phyloP scores from a whole-genome alignment of 345 rosid genomes.

The Dovyalis caffra region DNA sequence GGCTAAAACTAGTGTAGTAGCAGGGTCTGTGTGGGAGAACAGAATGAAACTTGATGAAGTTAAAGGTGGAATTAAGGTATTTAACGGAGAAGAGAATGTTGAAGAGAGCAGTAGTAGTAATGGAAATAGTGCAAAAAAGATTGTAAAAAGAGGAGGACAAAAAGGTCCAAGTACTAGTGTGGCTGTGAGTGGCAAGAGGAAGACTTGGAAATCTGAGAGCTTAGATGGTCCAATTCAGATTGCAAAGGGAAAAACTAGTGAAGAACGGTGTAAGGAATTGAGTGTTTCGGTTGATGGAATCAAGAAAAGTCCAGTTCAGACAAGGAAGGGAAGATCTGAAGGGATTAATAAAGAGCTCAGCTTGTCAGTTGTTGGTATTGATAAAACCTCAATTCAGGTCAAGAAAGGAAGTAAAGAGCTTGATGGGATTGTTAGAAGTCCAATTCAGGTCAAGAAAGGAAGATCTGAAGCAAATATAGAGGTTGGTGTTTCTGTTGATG shows the following conservation, averaged over 20 bases:
- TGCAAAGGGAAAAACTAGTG: conserved; percentile 29
- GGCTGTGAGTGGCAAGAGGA: conserved; percentile 49
- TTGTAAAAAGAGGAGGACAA: conserved; percentile 23
- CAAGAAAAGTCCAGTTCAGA: conserved; percentile 35
- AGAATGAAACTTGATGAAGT: conserved; percentile 70
- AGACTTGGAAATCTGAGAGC: conserved; percentile 61
- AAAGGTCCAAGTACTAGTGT: conserved; percentile 18
- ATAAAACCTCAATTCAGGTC: conserved; percentile 14
- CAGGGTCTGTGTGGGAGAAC: conserved; percentile 84
- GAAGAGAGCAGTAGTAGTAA: background rate
- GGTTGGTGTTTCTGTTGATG: conserved; percentile 26
- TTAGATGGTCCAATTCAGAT: conserved; percentile 45
- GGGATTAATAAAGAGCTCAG: conserved; percentile 21
- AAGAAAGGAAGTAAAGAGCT: conserved; percentile 27
- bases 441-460: conserved; percentile 39
- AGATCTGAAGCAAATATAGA: conserved; percentile 41
- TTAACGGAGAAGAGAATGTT: conserved; percentile 37
- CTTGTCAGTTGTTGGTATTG: conserved; percentile 20
- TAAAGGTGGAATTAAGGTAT: conserved; percentile 59
- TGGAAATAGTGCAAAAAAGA: conserved; percentile 14
- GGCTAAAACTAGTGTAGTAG: conserved; percentile 37
- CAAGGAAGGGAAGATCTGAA: conserved; percentile 30
- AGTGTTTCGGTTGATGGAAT: conserved; percentile 33
- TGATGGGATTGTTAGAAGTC: conserved; percentile 15
- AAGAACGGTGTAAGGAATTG: conserved; percentile 23